phyloP scores from a whole-genome alignment of 768 basidiomycete genomes.

The Trametes sanguinea region DNA sequence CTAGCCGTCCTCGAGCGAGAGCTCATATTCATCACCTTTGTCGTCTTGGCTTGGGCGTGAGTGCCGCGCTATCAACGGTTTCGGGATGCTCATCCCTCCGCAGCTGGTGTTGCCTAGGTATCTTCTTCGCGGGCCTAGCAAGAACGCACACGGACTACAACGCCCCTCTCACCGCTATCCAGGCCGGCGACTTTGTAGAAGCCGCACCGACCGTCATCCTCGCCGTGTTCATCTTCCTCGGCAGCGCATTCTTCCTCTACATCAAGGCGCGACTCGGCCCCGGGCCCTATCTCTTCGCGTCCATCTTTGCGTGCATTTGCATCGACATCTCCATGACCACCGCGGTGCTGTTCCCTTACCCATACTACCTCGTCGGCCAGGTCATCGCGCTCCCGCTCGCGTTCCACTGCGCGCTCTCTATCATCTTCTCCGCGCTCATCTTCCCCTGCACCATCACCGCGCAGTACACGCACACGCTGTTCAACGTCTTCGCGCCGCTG shows the following conservation, averaged over 20 bases:
- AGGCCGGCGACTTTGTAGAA: constrained; percentile 61
- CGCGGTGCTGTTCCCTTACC: constrained; percentile 62
- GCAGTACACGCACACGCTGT: constrained; percentile 53
- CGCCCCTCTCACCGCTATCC: constrained; percentile 41
- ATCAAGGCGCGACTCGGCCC: constrained; percentile 61
- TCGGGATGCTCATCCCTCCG: not conserved
- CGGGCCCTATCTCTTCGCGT: constrained; percentile 60
- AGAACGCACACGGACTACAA: constrained; percentile 45
- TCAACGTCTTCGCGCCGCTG: constrained; percentile 51
- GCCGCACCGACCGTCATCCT: constrained; percentile 57
- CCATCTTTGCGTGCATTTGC: constrained; percentile 60
- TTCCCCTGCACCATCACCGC: constrained; percentile 68
- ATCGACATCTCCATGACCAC: constrained; percentile 62
- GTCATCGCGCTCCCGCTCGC: constrained; percentile 56
- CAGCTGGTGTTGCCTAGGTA: constrained; percentile 70
- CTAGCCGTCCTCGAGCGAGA: constrained; percentile 70
- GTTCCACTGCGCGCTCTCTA: constrained; percentile 58
- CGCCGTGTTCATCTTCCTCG: constrained; percentile 64
- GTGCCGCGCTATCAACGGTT: constrained; percentile 27
- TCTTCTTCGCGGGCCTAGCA: constrained; percentile 60
- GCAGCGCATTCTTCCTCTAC: constrained; percentile 57
- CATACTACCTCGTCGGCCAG: constrained; percentile 62
- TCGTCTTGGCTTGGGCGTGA: constrained; percentile 59
- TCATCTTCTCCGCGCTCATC: constrained; percentile 52
- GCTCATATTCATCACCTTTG: constrained; percentile 51